Conservation (phyloP, 2,329 filamentous ascomycete genomes). For the Verticillium nonalfalfae region DNA sequence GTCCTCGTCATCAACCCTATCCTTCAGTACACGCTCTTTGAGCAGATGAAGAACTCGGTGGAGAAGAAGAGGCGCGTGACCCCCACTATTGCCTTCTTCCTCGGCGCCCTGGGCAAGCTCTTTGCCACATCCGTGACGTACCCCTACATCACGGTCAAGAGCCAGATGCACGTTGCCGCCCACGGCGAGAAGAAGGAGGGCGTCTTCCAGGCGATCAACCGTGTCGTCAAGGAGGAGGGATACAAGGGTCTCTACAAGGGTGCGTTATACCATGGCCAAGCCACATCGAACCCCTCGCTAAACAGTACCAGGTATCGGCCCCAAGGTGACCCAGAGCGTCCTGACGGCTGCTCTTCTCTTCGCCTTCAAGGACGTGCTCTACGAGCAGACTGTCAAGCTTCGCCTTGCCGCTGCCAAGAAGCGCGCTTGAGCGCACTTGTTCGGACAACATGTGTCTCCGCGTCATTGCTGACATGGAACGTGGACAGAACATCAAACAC, state of each 20-base stretch:
- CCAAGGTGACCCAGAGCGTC: conserved; percentile 95
- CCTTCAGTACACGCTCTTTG: conserved; percentile 96
- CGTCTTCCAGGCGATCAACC: conserved; percentile 69
- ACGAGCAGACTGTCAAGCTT: conserved; percentile 70
- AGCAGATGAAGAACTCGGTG: conserved; percentile 90
- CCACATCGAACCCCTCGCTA: conserved; percentile 4
- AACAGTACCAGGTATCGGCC: conserved; percentile 66
- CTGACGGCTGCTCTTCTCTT: conserved; percentile 94
- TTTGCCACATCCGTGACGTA: conserved; percentile 93
- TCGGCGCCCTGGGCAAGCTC: conserved; percentile 90
- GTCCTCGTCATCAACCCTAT: conserved; percentile 98
- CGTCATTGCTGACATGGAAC: background rate
- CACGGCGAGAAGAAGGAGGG: conserved; percentile 72
- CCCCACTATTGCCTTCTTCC: conserved; percentile 79
- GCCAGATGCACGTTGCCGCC: conserved; percentile 87
- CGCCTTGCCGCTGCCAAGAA: conserved; percentile 40
- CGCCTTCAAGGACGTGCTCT: conserved; percentile 95
- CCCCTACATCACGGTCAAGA: conserved; percentile 98
- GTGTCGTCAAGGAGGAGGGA: conserved; percentile 84
- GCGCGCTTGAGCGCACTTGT: conserved; percentile 10
- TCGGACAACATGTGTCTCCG: background rate
- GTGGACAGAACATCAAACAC: background rate
- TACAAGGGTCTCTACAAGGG: conserved; percentile 89
- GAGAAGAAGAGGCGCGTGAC: conserved; percentile 72
- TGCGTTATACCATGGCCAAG: background rate